Evolutionary conservation across 495 filamentous ascomycete genomes (phyloP), one percentile per base, ranked within the genome.

Genomic region (Neurospora sp.): DNA sequence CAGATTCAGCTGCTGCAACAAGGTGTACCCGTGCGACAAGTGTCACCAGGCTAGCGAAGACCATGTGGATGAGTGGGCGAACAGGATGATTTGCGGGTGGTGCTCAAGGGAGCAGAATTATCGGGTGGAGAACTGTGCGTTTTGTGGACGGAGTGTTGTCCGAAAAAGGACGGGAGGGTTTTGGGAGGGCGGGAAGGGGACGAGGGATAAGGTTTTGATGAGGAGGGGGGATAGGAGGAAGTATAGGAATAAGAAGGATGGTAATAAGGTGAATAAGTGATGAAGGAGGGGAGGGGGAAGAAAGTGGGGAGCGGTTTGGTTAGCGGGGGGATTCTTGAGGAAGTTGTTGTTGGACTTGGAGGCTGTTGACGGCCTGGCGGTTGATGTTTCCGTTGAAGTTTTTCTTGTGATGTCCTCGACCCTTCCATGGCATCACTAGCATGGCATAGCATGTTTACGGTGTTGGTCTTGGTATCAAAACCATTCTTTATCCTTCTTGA

Each of bases 101-200:
- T 95, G 93, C 78, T 93, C 90, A 16, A 83, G 94, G 70, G 94
- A 97, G 83, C 93, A 96, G 85, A 91, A 91, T 72, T 97, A 92
- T 80, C 83, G 90, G 44, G 91, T 91, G 0, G 93, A 96, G 77
- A 91, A 91, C 70, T 97, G 94, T 77, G 87, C 84, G 0, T 88
- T 94, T 70, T 97, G 94, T 79, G 91, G 89, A 75, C 83, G 90
- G n/a, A 86, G 84, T 27, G 86, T 97, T 1, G 85, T 93, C n/a
- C 90, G 92, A 6, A 79, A 79, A 70, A 75, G 77, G 40, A 91
- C 92, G 0, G 89, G 84, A 73, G 94, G 93, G 9, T 97, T 93
- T 79, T 97, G 94, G 94, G 94, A 97, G 83, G 94, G 94, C 18
- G 94, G 94, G 2, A 94, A 93, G 80, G 93, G 93, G 11, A 95